phyloP scores from a whole-genome alignment of 2,329 filamentous ascomycete species.

The Stemphylium lycopersici region DNA sequence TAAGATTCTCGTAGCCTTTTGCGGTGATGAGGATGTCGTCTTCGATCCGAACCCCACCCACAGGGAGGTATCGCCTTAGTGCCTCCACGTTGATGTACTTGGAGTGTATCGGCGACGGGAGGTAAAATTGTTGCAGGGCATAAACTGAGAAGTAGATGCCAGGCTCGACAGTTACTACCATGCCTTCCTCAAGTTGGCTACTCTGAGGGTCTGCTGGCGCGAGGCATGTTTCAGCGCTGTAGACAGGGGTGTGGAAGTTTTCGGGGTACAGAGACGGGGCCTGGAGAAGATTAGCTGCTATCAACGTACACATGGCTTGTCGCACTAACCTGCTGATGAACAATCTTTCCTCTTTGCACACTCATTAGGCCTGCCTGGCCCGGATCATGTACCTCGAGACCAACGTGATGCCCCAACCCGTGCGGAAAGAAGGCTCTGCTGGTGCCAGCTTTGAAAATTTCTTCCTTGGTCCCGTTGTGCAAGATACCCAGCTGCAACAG shows the following conservation, averaged over 20 bases:
- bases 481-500: slow-evolving; percentile 76
- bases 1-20: slow-evolving; percentile 73
- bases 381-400: slow-evolving; percentile 87
- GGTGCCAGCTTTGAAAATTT: slow-evolving; percentile 78
- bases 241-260: slow-evolving; percentile 42
- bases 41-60: slow-evolving; percentile 76
- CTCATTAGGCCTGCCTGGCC: slow-evolving; percentile 46
- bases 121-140: slow-evolving; percentile 77
- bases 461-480: slow-evolving; percentile 66
- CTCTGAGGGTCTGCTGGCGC: slow-evolving; percentile 42
- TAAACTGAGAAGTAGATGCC: slow-evolving; percentile 85
- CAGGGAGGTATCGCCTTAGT: slow-evolving; percentile 80
- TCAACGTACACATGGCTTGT: not conserved
- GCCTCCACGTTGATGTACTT: slow-evolving; percentile 78
- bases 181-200: slow-evolving; percentile 56
- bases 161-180: slow-evolving; percentile 64
- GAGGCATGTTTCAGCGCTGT: slow-evolving; percentile 35
- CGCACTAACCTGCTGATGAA: slow-evolving; percentile 31
- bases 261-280: slow-evolving; percentile 41
- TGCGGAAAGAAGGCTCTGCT: slow-evolving; percentile 92
- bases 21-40: slow-evolving; percentile 76
- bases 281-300: slow-evolving; percentile 24
- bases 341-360: slow-evolving; percentile 29
- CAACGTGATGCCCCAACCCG: slow-evolving; percentile 87
- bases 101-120: slow-evolving; percentile 72